These are phyloP conservation scores for Verticillium klebahnii DNA, from an alignment of 2,329 filamentous ascomycete species.

Conservation along the genomic window DNA sequence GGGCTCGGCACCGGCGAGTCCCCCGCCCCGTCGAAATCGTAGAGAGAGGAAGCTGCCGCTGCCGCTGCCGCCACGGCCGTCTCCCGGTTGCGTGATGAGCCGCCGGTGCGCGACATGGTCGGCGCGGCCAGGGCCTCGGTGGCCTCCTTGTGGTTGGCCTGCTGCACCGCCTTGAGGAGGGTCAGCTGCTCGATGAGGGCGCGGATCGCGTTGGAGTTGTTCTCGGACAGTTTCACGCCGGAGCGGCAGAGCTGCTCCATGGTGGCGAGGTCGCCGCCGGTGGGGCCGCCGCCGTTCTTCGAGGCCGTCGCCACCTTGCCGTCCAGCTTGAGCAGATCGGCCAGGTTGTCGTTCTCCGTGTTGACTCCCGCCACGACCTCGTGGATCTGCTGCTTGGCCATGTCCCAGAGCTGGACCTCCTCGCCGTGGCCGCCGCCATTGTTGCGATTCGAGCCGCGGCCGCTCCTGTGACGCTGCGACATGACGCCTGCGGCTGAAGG, in stretches of 20 bases:
- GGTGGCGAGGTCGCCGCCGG: conserved; percentile 26
- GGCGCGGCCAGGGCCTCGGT: conserved; percentile 18
- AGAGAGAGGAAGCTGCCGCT: conserved; percentile 29
- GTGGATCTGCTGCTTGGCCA: conserved; percentile 30
- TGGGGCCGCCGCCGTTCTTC: conserved; percentile 22
- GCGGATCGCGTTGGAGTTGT: conserved; percentile 30
- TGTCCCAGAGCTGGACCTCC: conserved; percentile 38
- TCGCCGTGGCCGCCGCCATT: conserved; percentile 37
- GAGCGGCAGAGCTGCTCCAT: conserved; percentile 39
- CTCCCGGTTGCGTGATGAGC: conserved; percentile 7
- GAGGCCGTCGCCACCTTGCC: conserved; percentile 34
- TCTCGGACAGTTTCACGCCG: conserved; percentile 35
- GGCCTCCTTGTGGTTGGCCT: conserved; percentile 32
- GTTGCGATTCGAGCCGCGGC: conserved; percentile 38
- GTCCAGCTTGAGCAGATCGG: conserved; percentile 33
- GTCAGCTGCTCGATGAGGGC: conserved; percentile 36
- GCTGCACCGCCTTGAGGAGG: conserved; percentile 35
- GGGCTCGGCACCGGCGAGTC: conserved; percentile 42
- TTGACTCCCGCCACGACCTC: conserved; percentile 37
- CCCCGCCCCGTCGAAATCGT: conserved; percentile 39
- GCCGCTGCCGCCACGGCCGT: conserved; percentile 7
- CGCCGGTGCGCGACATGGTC: conserved; percentile 11
- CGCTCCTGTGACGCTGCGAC: conserved; percentile 40
- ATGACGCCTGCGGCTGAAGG: conserved; percentile 18
- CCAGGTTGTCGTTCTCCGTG: conserved; percentile 35